Percentiles rank a stretch among this genome's conserved stretches.
phyloP scores from a whole-genome alignment of 2,329 filamentous ascomycete genomes.

The Fusarium sp. region DNA sequence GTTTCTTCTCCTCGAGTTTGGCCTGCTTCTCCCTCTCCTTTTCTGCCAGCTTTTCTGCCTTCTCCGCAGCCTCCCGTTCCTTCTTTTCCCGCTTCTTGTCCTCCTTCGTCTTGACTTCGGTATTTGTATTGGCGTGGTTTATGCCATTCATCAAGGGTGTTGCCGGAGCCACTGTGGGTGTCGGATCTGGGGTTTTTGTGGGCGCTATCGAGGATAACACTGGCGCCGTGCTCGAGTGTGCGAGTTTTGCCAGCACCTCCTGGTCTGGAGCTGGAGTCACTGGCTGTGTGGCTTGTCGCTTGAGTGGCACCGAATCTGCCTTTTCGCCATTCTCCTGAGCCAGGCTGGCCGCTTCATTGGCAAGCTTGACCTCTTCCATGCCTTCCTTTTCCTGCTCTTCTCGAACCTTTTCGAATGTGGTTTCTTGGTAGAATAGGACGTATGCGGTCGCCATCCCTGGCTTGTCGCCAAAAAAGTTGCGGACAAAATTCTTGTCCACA shows the following conservation, averaged over 20 bases:
- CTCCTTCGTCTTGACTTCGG: constrained; percentile 60
- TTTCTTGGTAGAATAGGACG: constrained; percentile 97
- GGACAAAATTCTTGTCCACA: constrained; percentile 93
- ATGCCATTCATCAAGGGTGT: constrained; percentile 32
- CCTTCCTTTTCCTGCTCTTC: constrained; percentile 87
- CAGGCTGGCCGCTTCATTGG: constrained; percentile 64
- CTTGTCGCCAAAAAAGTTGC: constrained; percentile 96
- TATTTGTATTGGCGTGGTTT: constrained; percentile 38
- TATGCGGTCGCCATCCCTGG: constrained; percentile 93
- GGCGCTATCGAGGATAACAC: constrained; percentile 38
- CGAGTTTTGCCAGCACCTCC: constrained; percentile 64
- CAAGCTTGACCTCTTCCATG: constrained; percentile 65
- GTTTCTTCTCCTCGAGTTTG: constrained; percentile 53
- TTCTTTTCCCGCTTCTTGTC: constrained; percentile 73
- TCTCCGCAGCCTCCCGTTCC: constrained; percentile 64
- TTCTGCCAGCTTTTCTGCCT: constrained; percentile 63
- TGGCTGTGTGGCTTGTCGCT: constrained; percentile 61
- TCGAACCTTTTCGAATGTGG: constrained; percentile 69
- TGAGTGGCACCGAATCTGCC: constrained; percentile 55
- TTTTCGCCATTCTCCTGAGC: constrained; percentile 58
- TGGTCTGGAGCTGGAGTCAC: constrained; percentile 55
- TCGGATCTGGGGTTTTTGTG: constrained; percentile 14
- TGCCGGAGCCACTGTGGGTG: constrained; percentile 17
- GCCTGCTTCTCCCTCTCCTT: constrained; percentile 52
- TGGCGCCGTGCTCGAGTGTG: constrained; percentile 72